A percentile compares a stretch with the other conserved stretches of the same genome.
Conservation (phyloP, 306 rosid species). For the Rubus idaeus region DNA sequence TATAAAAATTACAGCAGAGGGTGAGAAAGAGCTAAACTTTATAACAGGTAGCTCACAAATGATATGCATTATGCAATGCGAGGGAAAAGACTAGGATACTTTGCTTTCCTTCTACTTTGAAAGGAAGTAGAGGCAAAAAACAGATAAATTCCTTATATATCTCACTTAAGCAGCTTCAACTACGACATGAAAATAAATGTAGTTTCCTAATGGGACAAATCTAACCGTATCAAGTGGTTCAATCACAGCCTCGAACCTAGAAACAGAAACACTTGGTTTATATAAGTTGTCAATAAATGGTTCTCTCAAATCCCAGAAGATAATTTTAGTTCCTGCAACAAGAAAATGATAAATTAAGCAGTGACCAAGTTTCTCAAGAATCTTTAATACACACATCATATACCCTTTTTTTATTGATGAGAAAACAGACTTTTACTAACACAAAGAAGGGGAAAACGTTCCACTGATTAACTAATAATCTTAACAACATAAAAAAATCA, state of each 20-base stretch:
- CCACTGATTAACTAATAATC: background rate
- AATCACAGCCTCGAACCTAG: conserved; percentile 76
- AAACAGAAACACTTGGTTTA: conserved; percentile 72
- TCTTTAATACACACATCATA: background rate
- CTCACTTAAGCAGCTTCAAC: conserved; percentile 22
- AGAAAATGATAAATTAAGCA: conserved; percentile 18
- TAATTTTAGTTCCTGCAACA: conserved; percentile 88
- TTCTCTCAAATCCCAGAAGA: conserved; percentile 91
- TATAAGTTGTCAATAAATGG: conserved; percentile 82
- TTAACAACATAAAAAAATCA: background rate
- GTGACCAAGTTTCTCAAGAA: conserved; percentile 25
- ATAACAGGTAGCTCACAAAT: background rate
- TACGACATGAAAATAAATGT: conserved; percentile 19
- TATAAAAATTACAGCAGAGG: background rate
- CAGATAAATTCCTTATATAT: background rate
- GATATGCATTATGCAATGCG: background rate
- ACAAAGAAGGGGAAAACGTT: background rate
- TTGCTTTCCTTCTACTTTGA: background rate
- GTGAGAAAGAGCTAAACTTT: background rate
- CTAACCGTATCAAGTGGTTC: conserved; percentile 88
- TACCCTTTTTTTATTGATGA: background rate
- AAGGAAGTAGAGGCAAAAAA: background rate
- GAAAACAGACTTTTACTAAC: background rate
- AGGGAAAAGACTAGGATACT: background rate
- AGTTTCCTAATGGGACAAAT: conserved; percentile 23